These are phyloP conservation scores for Aspergillus asperescens DNA, from an alignment of 495 filamentous ascomycete species.

Conservation along the genomic window DNA sequence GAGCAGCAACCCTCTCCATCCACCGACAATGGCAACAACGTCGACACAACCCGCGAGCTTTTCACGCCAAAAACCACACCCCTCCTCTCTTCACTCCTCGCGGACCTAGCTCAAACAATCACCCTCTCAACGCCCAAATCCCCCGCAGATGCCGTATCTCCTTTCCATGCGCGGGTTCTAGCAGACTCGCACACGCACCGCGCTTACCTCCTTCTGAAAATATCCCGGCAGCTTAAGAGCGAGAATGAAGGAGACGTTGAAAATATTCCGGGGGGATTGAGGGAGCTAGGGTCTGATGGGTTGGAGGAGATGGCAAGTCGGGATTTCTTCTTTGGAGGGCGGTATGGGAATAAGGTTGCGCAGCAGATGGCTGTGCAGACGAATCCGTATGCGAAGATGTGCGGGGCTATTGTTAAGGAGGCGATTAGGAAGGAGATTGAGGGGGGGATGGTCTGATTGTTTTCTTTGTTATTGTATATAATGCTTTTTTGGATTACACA, in stretches of 20 bases:
- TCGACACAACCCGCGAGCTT: neutral
- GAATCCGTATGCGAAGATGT: conserved; percentile 86
- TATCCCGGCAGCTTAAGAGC: conserved; percentile 44
- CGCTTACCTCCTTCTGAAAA: conserved; percentile 62
- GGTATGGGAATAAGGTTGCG: conserved; percentile 74
- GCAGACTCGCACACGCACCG: conserved; percentile 71
- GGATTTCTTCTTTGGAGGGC: conserved; percentile 69
- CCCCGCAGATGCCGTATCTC: conserved; percentile 49
- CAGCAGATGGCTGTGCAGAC: conserved; percentile 70
- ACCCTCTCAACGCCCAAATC: conserved; percentile 52
- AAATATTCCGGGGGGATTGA: conserved; percentile 31
- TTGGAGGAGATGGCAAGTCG: conserved; percentile 68
- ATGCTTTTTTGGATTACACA: no score
- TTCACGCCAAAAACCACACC: neutral
- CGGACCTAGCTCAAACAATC: conserved; percentile 65
- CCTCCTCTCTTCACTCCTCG: conserved; percentile 40
- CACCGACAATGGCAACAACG: conserved; percentile 1
- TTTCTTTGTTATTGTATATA: neutral
- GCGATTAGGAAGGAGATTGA: conserved; percentile 70
- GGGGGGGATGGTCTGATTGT: neutral
- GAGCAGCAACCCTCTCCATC: conserved; percentile 4
- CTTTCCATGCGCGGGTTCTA: conserved; percentile 56
- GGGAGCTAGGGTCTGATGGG: conserved; percentile 41
- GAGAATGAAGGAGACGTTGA: neutral
- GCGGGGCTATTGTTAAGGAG: conserved; percentile 80